Evolutionary conservation across 495 filamentous ascomycete genomes (phyloP).

Genomic region (Penicillium soppii): DNA sequence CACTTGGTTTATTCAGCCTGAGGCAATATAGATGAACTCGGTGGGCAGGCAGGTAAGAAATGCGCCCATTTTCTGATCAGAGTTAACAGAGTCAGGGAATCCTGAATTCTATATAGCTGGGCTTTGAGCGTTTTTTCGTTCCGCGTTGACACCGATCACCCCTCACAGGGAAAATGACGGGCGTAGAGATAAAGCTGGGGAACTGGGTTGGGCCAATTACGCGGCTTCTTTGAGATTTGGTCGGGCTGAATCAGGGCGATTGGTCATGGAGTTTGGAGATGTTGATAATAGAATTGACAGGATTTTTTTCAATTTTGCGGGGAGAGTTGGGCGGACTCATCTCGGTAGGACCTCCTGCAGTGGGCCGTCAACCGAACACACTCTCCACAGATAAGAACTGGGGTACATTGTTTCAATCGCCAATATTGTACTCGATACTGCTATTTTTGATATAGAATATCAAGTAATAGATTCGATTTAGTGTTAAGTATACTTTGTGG

Average conservation of each 20-base stretch:
- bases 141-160: constrained; percentile 7
- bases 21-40: constrained; percentile 16
- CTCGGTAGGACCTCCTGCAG: constrained; percentile 30
- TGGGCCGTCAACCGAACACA: constrained; percentile 6
- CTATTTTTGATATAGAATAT: background rate
- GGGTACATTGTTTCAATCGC: constrained; percentile 1
- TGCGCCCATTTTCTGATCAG: constrained; percentile 27
- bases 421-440: background rate
- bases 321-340: constrained; percentile 14
- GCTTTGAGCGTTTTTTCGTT: background rate
- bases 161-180: constrained; percentile 18
- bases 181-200: constrained; percentile 26
- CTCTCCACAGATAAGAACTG: constrained; percentile 12
- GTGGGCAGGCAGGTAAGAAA: constrained; percentile 11
- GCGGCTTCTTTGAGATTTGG: background rate
- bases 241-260: constrained; percentile 8
- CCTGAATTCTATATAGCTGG: constrained; percentile 17
- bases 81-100: background rate
- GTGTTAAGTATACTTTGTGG: too few relatives aligned
- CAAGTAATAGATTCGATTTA: too few relatives aligned
- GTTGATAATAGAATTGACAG: constrained; percentile 20
- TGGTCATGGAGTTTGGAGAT: constrained; percentile 16
- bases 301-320: constrained; percentile 22
- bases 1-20: constrained; percentile 7
- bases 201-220: constrained; percentile 14